Conservation (phyloP, 192 early-diverging fungal species). For the Mortierella claussenii region DNA sequence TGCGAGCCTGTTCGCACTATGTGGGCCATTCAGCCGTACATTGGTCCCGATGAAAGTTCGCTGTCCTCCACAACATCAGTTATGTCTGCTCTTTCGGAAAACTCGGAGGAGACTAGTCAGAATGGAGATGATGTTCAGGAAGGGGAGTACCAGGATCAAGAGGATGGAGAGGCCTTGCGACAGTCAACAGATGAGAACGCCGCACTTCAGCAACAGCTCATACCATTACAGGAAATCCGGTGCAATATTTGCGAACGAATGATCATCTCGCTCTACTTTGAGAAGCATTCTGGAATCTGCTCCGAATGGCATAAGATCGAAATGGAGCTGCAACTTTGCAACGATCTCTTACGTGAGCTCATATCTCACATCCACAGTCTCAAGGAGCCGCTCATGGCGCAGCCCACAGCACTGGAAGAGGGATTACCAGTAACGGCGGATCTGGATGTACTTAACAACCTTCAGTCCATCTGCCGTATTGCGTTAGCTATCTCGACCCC, state of each 20-base stretch:
- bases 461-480: constrained; percentile 56
- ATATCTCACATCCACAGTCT: constrained; percentile 57
- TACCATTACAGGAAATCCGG: constrained; percentile 62
- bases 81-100: constrained; percentile 40
- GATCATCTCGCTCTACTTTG: constrained; percentile 77
- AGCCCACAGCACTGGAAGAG: constrained; percentile 2
- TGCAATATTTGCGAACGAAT: constrained; percentile 84
- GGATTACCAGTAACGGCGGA: constrained; percentile 5
- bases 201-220: constrained; percentile 22
- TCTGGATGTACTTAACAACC: constrained; percentile 44
- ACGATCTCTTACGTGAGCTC: constrained; percentile 75
- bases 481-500: constrained; percentile 63
- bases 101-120: constrained; percentile 25
- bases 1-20: constrained; percentile 73
- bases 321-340: constrained; percentile 78
- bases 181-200: constrained; percentile 19
- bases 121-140: neutral
- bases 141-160: neutral
- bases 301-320: constrained; percentile 80
- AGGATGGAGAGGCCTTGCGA: neutral
- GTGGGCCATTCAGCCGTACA: constrained; percentile 79
- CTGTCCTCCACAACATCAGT: constrained; percentile 18
- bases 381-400: constrained; percentile 11
- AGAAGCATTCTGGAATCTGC: constrained; percentile 76
- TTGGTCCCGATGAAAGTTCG: constrained; percentile 24